Evolutionary conservation across 1,139 yeast species (phyloP).

Genomic region (Pichia sp.): DNA sequence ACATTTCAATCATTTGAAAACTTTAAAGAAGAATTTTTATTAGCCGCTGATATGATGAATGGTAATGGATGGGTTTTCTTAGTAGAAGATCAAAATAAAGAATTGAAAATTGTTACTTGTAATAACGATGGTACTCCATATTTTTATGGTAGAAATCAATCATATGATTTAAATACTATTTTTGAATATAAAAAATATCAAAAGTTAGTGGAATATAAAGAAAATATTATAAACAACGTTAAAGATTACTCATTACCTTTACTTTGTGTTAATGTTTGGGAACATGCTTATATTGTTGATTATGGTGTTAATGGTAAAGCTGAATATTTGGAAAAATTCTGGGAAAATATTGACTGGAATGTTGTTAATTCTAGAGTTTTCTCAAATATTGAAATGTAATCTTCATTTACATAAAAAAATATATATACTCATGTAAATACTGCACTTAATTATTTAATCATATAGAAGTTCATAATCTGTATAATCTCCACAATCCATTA

Average conservation of each 20-base stretch:
- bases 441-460: conserved; percentile 8
- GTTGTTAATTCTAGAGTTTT: conserved; percentile 63
- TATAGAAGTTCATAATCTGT: conserved; percentile 8
- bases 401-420: background rate
- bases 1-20: conserved; percentile 44
- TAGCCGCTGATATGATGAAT: conserved; percentile 46
- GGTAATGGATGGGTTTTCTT: conserved; percentile 91
- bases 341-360: conserved; percentile 84
- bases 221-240: conserved; percentile 39
- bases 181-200: conserved; percentile 50
- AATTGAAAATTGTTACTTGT: conserved; percentile 55
- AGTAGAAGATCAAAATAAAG: conserved; percentile 67
- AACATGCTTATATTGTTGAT: conserved; percentile 74
- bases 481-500: conserved; percentile 31
- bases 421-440: background rate
- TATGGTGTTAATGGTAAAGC: conserved; percentile 76
- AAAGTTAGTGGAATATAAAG: conserved; percentile 41
- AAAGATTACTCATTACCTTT: conserved; percentile 74
- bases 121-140: conserved; percentile 92
- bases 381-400: conserved; percentile 18
- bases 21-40: conserved; percentile 48
- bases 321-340: conserved; percentile 66
- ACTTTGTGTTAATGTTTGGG: conserved; percentile 81
- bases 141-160: conserved; percentile 67
- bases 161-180: conserved; percentile 69